Percentiles rank a stretch among this genome's conserved stretches.
phyloP scores from a whole-genome alignment of 75 land plant species.

The Gnetum montanum region DNA sequence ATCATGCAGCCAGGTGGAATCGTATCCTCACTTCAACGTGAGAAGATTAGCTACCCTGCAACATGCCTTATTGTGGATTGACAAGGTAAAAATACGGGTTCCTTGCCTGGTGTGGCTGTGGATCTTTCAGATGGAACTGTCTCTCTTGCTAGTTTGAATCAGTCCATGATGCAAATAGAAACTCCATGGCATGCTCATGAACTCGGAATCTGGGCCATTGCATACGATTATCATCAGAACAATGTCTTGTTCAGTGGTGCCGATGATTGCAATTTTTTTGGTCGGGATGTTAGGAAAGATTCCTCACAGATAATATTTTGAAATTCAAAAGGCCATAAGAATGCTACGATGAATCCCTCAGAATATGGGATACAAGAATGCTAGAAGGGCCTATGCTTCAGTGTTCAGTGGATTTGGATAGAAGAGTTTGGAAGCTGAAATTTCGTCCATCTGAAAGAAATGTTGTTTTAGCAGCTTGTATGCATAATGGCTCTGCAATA shows the following conservation, averaged over 20 bases:
- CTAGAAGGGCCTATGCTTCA: constrained; percentile 41
- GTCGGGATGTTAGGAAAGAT: constrained; percentile 73
- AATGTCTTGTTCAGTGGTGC: constrained; percentile 73
- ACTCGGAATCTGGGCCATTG: constrained; percentile 70
- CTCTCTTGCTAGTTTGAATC: constrained; percentile 34
- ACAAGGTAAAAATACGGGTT: constrained; percentile 28
- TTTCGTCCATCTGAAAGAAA: constrained; percentile 49
- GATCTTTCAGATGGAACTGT: constrained; percentile 82
- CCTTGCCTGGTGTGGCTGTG: constrained; percentile 19
- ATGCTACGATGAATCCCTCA: constrained; percentile 85
- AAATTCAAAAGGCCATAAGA: constrained; percentile 54
- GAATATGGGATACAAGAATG: constrained; percentile 84
- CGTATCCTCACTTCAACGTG: too few species aligned
- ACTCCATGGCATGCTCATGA: constrained; percentile 64
- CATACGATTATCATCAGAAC: constrained; percentile 53
- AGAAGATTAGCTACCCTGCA: constrained; percentile 33
- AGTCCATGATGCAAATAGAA: constrained; percentile 22
- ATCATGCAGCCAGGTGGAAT: constrained; percentile 66
- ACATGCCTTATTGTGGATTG: constrained; percentile 95
- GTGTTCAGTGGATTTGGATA: constrained; percentile 57
- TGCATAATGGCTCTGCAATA: constrained; percentile 93
- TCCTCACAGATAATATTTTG: constrained; percentile 43
- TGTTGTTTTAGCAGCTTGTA: constrained; percentile 80
- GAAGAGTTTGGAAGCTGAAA: constrained; percentile 97
- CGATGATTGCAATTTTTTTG: constrained; percentile 77